phyloP scores from a whole-genome alignment of 306 rosid species.

The Pterocarpus santalinus region DNA sequence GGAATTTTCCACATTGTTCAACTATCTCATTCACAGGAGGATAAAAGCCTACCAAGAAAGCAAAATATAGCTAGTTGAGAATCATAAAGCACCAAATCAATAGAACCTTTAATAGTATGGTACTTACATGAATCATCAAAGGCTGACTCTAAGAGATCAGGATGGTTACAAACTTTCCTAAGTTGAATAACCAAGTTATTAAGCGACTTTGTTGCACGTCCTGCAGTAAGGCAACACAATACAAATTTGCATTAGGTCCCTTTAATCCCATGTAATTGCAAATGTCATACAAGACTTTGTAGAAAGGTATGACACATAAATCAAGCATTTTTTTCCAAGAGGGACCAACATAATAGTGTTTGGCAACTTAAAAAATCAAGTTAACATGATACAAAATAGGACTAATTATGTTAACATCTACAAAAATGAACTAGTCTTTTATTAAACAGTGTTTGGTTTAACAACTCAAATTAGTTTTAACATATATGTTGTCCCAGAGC shows the following conservation, averaged over 20 bases:
- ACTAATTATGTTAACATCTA: too few species aligned
- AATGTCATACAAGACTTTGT: not conserved
- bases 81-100: conserved; percentile 18
- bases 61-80: conserved; percentile 40
- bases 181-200: conserved; percentile 83
- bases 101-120: not conserved
- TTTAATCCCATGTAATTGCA: not conserved
- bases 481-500: too few species aligned
- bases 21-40: conserved; percentile 87
- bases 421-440: too few species aligned
- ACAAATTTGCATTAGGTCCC: not conserved
- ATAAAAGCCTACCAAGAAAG: conserved; percentile 57
- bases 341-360: not conserved
- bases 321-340: not conserved
- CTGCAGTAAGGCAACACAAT: conserved; percentile 55
- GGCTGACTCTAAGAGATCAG: conserved; percentile 79
- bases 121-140: conserved; percentile 69
- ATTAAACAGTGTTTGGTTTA: too few species aligned
- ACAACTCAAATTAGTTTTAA: too few species aligned
- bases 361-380: too few species aligned
- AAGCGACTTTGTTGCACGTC: conserved; percentile 45
- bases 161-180: conserved; percentile 96
- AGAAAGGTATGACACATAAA: not conserved
- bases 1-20: conserved; percentile 90
- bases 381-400: too few species aligned